Base-by-base conservation (phyloP, 2,329 filamentous ascomycete genomes). In the Hymenoscyphus salicellus region DNA sequence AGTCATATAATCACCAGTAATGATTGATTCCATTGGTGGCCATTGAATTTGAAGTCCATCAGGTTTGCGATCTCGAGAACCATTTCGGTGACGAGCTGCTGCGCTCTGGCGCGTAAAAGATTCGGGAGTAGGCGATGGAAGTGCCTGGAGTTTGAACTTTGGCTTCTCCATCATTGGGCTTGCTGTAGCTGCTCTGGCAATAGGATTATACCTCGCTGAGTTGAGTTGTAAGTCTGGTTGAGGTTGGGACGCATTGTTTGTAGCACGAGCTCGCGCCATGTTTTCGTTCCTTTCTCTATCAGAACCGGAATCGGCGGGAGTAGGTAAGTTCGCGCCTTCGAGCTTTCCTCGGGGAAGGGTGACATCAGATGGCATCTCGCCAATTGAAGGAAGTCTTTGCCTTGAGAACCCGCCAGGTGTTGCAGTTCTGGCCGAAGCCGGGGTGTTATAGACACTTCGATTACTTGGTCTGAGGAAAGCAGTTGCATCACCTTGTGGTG, bases 1-100 rank as follows among this genome's bases (percentile, higher is more conserved):
- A 5, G 80, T 86, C 70, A 81, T 80, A 55, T 78, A 78, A 55
- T 86, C 83, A n/a, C 79, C 79, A 7, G 77, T 77, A 36, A 84
- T 77, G 1, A 82, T 79, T 14, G 81, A 79, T 63, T 84, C 81
- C 58, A 86, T 76, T 2, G 85, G 80, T 52, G 80, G 77, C 73
- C 82, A 80, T 49, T 87, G 83, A 30, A 93, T 82, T 59, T 89
- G 86, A 28, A 97, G 75, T 0, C 90, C 90, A 61, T 87, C 84
- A 1, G 92, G 92, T 67, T 94, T 96, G 26, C 92, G 86, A 71
- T 90, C 90, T 17, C 90, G 86, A 7, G 92, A 92, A 14, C 89
- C 87, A 68, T 90, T 90, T 32, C 89, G 84, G 33, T 83, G 84
- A 52, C 80, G 80, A 23, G 82, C 82, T 56, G 86, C 80, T 62